phyloP scores from a whole-genome alignment of 2,329 filamentous ascomycete genomes.

The Scedosporium aurantiacum region DNA sequence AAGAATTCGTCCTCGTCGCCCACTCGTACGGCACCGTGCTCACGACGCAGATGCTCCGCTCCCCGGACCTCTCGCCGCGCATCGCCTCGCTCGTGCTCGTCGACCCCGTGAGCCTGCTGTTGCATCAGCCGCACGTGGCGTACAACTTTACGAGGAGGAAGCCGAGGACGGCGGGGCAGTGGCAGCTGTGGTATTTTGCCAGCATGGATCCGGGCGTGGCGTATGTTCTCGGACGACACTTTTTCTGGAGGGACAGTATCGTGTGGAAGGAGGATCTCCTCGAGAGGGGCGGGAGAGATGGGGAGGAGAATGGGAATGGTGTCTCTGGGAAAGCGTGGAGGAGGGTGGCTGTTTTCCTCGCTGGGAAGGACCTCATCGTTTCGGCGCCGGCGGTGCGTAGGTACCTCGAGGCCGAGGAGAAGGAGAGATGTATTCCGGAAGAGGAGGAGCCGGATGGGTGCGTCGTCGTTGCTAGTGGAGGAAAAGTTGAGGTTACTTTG shows the following conservation, averaged over 20 bases:
- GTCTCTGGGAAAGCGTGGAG: constrained; percentile 15
- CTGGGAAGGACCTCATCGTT: constrained; percentile 53
- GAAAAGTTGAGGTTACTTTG: constrained; percentile 46
- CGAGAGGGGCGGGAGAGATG: constrained; percentile 1
- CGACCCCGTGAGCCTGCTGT: constrained; percentile 54
- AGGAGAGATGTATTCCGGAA: no score
- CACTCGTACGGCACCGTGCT: constrained; percentile 57
- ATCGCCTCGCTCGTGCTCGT: constrained; percentile 37
- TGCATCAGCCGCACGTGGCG: constrained; percentile 59
- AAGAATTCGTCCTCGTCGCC: constrained; percentile 46
- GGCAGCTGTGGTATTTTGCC: constrained; percentile 60
- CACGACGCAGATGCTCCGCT: constrained; percentile 49
- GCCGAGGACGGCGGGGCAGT: constrained; percentile 52
- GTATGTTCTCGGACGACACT: constrained; percentile 51
- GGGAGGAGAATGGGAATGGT: constrained; percentile 6
- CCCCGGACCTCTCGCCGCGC: constrained; percentile 33
- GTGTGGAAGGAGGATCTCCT: constrained; percentile 57
- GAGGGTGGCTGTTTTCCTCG: constrained; percentile 45
- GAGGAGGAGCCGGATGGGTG: constrained; percentile 1
- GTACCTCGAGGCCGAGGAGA: constrained; percentile 32
- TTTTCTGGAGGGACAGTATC: constrained; percentile 63
- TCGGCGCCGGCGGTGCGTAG: constrained; percentile 45
- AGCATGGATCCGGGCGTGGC: constrained; percentile 56
- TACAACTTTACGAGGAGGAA: constrained; percentile 55
- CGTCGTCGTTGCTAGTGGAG: constrained; percentile 12